Base-by-base conservation (phyloP, 768 basidiomycete genomes). In the Trametes coccinea region DNA sequence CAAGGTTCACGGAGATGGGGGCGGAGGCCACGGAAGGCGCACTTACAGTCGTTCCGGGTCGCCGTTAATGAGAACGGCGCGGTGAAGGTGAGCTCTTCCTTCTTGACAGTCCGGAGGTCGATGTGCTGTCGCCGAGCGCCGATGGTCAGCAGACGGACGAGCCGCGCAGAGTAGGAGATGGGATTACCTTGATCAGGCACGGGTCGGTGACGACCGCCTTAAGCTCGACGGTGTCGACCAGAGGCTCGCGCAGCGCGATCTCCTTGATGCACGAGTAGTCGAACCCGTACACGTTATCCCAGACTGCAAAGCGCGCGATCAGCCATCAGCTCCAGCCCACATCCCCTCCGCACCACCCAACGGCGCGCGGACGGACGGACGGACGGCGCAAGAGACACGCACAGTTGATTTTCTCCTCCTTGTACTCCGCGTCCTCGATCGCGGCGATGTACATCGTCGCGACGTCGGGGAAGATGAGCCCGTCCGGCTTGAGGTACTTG, bases 371-470 rank as follows among this genome's bases (percentile, higher is more conserved):
- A 17, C 37, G 4, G 41, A 52, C 39, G 43, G n/a, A 29, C 41
- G 33, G 34, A 31, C 8, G 16, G 5, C n/a, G 39, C 30, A 48
- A 43, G 47, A 33, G 62, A 57, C 4, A 84, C 92, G 73, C 72
- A 98, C 96, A 99, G 76, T 95, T 95, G 72, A 99, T 99, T 77
- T 99, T 99, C 76, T 98, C 96, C 66, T 98, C 95, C 77, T 98
- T 98, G 84, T 99, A 99, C 59, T 98, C 97, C 70, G 96, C 90
- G 74, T 99, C 97, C 76, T 99, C 97, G 74, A 99, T 98, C 53
- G 95, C 97, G 47, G 95, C 97, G 56, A 99, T 72, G 79, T 90
- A 97, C 71, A 99, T 78, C 29, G 85, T 92, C 11, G 96, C 95
- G 54, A 82, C 90, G 77, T 99, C 97, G 9, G 97, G 97, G 82